phyloP scores from a whole-genome alignment of 192 early-diverging fungal genomes.

The Thoreauomyces humboldtii region DNA sequence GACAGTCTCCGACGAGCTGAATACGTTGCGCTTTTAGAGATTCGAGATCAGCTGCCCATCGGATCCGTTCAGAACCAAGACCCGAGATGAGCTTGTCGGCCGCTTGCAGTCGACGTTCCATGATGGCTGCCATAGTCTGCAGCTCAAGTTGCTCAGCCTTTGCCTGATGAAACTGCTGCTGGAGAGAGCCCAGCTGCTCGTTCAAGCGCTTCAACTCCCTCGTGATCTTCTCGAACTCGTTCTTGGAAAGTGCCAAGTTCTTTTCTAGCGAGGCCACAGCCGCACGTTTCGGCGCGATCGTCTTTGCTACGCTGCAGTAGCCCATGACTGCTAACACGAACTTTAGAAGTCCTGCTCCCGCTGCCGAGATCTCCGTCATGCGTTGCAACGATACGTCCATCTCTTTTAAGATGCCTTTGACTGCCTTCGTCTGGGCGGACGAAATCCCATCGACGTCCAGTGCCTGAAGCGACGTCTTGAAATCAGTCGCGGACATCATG shows the following conservation, averaged over 20 bases:
- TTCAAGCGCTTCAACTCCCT: conserved; percentile 53
- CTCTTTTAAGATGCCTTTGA: conserved; percentile 54
- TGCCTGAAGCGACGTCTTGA: conserved; percentile 52
- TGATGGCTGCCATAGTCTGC: conserved; percentile 62
- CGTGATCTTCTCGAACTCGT: conserved; percentile 60
- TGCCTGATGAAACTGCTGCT: conserved; percentile 55
- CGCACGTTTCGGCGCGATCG: conserved; percentile 55
- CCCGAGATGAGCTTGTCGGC: conserved; percentile 64
- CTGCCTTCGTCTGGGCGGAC: conserved; percentile 51
- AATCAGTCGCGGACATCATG: conserved; percentile 62
- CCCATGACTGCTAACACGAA: conserved; percentile 61
- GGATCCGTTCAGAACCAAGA: conserved; percentile 55
- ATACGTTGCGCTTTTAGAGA: conserved; percentile 52
- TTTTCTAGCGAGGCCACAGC: conserved; percentile 57
- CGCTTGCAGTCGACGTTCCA: conserved; percentile 59
- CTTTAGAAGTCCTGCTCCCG: conserved; percentile 55
- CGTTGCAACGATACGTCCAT: conserved; percentile 57
- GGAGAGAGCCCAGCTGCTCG: conserved; percentile 48
- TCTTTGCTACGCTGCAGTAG: conserved; percentile 61
- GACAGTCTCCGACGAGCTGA: conserved; percentile 58
- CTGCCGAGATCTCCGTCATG: conserved; percentile 61
- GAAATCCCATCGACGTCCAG: conserved; percentile 58
- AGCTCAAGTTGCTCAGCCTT: conserved; percentile 61
- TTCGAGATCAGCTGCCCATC: conserved; percentile 59
- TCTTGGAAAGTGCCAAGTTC: conserved; percentile 56